These are phyloP conservation scores for Penicillium parvum DNA, from an alignment of 495 filamentous ascomycete species.

Conservation along the genomic window DNA sequence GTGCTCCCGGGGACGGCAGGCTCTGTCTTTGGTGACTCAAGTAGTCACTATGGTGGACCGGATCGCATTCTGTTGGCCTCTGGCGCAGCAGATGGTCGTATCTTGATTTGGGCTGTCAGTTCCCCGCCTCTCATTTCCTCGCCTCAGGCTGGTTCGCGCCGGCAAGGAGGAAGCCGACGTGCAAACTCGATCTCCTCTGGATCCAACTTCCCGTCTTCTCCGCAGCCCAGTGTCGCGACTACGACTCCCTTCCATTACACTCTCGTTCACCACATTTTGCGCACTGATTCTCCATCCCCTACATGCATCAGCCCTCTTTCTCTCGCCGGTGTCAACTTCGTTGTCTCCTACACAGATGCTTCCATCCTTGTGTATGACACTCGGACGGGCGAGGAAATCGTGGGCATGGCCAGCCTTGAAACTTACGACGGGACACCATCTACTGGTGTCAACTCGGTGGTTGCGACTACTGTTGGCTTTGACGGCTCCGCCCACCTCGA, in stretches of 20 bases:
- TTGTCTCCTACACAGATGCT: conserved; percentile 87
- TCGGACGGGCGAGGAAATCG: conserved; percentile 82
- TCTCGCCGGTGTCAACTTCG: conserved; percentile 81
- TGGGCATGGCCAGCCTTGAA: conserved; percentile 85
- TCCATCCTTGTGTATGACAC: conserved; percentile 90
- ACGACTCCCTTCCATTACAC: conserved; percentile 59
- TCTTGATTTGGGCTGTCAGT: conserved; percentile 92
- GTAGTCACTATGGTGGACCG: conserved; percentile 62
- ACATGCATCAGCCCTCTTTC: conserved; percentile 90
- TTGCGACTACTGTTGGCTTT: conserved; percentile 76
- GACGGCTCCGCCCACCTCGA: conserved; percentile 66
- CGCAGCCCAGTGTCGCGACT: conserved; percentile 82
- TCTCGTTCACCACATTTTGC: conserved; percentile 78
- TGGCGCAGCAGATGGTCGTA: conserved; percentile 83
- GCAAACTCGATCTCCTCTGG: conserved; percentile 89
- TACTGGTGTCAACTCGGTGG: conserved; percentile 88
- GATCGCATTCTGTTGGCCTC: conserved; percentile 89
- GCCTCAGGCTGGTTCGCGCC: conserved; percentile 65
- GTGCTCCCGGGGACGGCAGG: conserved; percentile 83
- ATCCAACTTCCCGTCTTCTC: conserved; percentile 81
- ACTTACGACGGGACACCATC: conserved; percentile 82
- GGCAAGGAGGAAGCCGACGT: conserved; percentile 71
- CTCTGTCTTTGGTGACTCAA: conserved; percentile 67
- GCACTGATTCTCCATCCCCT: conserved; percentile 68
- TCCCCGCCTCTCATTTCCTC: conserved; percentile 81